Base-by-base conservation (phyloP, 805 yeast genomes). In the Schwanniomyces vanrijiae region DNA sequence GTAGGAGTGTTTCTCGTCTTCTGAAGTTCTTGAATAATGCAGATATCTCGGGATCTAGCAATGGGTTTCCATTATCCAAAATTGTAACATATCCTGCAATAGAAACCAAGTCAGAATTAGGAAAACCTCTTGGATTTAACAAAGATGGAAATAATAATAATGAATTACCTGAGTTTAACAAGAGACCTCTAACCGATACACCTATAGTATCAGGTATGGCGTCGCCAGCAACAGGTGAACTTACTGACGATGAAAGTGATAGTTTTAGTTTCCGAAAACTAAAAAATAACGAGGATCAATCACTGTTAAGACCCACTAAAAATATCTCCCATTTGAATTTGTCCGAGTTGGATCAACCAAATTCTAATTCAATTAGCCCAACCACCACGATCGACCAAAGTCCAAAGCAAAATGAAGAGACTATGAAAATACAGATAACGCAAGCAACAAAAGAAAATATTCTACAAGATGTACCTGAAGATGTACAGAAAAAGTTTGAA, bases 151-250 rank as follows among this genome's bases (percentile, higher is more conserved):
- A 37, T 11, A 34, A 44, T 11, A 42, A 46, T 2, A 51, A 49
- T 21, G 29, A 39, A 21, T 61, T 76, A 38, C 86, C 88, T 0
- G 82, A 71, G 46, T 86, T 86, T 65, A 82, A 85, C 59, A 83
- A 80, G 62, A 70, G 90, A 40, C 94, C 94, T 0, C 67, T 82
- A 44, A 83, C 85, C 37, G 94, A 86, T 58, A 86, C 94, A 0
- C 94, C 94, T 0, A 75, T 83, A 1, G 77, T 77, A 9, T 81
- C 86, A 25, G 70, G 74, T 2, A 69, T 76, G 58, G 68, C 80
- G 0, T 82, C 88, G 0, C 90, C 90, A 0, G 57, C 67, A 5
- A 45, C 63, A 31, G 56, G 55, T 16, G 66, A 66, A 41, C 57
- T 61, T 13, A 62, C 65, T 26, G 72, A 65, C 35, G 55, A 53